Evolutionary conservation across 2,329 filamentous ascomycete genomes (phyloP).

Genomic region (Ustilaginoidea virens): DNA sequence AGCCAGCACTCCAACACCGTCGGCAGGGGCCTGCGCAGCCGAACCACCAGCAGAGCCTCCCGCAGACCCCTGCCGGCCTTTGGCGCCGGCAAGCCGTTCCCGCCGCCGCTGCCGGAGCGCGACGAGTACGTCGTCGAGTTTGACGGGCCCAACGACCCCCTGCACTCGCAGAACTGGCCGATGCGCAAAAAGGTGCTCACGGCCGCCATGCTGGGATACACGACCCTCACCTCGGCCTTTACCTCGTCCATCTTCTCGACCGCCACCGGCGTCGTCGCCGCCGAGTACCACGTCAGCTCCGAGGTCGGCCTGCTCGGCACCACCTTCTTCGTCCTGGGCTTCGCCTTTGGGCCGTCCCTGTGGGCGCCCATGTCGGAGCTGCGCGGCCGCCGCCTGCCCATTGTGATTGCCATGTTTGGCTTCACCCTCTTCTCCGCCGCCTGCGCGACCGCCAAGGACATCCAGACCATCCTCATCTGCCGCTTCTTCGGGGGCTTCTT

Average conservation of each 20-base stretch:
- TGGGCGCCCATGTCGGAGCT: constrained; percentile 63
- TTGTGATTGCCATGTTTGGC: constrained; percentile 47
- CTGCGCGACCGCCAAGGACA: constrained; percentile 48
- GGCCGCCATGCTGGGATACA: constrained; percentile 54
- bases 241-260: constrained; percentile 62
- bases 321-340: constrained; percentile 55
- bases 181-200: constrained; percentile 60
- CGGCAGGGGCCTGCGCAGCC: constrained; percentile 28
- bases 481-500: constrained; percentile 64
- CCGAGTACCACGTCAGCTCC: constrained; percentile 41
- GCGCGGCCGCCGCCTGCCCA: constrained; percentile 47
- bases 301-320: constrained; percentile 51
- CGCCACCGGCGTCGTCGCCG: constrained; percentile 41
- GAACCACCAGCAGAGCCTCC: constrained; percentile 29
- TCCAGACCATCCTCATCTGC: constrained; percentile 54
- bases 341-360: constrained; percentile 55
- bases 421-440: constrained; percentile 56
- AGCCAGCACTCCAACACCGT: constrained; percentile 61
- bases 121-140: constrained; percentile 79
- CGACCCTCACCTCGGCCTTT: constrained; percentile 56
- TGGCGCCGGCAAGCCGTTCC: constrained; percentile 60
- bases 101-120: constrained; percentile 50
- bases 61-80: constrained; percentile 50
- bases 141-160: constrained; percentile 65
- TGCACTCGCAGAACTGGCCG: constrained; percentile 82